A percentile compares a stretch with the other conserved stretches of the same genome.
phyloP scores from a whole-genome alignment of 139 green algal genomes.

The Tetradesmus lagerheimii region DNA sequence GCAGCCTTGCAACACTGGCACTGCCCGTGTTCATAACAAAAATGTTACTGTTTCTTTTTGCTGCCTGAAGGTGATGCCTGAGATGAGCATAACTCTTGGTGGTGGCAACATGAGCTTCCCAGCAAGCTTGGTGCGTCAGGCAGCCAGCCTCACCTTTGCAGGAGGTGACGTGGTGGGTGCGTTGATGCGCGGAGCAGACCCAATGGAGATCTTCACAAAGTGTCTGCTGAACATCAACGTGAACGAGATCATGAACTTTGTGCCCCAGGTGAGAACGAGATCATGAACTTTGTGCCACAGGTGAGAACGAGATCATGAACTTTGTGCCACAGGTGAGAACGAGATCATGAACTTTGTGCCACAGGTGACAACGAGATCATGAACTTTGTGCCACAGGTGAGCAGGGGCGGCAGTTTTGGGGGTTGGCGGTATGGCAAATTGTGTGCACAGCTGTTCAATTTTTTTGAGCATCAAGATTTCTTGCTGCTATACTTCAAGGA shows the following conservation, averaged over 20 bases:
- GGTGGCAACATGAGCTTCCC: not conserved
- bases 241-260: constrained; percentile 16
- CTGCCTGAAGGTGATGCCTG: not conserved
- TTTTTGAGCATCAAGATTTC: no score
- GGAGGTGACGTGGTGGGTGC: not conserved
- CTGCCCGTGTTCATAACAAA: no score
- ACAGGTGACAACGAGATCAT: constrained; percentile 13
- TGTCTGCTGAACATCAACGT: constrained; percentile 20
- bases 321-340: not conserved
- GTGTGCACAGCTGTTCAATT: no score
- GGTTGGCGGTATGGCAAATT: no score
- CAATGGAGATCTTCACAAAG: constrained; percentile 2
- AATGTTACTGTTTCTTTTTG: no score
- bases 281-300: no score
- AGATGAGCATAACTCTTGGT: not conserved
- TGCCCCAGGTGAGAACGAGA: not conserved
- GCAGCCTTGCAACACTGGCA: no score
- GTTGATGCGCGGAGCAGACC: not conserved
- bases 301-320: not conserved
- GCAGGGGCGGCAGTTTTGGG: no score
- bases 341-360: not conserved
- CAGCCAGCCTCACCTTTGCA: not conserved
- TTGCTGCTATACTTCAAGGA: no score
- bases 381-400: not conserved
- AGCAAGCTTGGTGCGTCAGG: not conserved